phyloP scores from a whole-genome alignment of 768 basidiomycete genomes.

The Phylloporus sp. region DNA sequence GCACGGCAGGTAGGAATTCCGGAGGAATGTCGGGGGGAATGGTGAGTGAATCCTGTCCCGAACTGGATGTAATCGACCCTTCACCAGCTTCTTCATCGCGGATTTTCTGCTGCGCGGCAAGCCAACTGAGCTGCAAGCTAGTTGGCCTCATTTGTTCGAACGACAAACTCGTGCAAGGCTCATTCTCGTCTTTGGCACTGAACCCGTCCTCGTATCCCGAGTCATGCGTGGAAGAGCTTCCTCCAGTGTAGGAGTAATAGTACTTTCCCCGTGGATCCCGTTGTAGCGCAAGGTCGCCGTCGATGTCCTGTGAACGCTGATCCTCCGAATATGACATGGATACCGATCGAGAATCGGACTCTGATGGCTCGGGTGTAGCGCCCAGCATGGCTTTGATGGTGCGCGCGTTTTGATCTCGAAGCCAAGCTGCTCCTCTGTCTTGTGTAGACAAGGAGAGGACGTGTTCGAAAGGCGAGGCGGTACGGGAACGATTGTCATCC shows the following conservation, averaged over 20 bases:
- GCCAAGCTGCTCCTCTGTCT: slow-evolving; percentile 74
- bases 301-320: slow-evolving; percentile 38
- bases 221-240: slow-evolving; percentile 47
- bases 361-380: slow-evolving; percentile 50
- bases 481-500: slow-evolving; percentile 53
- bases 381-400: slow-evolving; percentile 59
- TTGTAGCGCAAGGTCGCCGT: slow-evolving; percentile 62
- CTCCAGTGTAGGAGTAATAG: slow-evolving; percentile 65
- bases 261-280: slow-evolving; percentile 65
- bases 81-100: slow-evolving; percentile 17
- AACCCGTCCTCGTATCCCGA: slow-evolving; percentile 50
- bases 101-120: slow-evolving; percentile 47
- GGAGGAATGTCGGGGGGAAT: slow-evolving; percentile 39
- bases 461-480: slow-evolving; percentile 36
- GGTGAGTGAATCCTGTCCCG: slow-evolving; percentile 12
- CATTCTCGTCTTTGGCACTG: slow-evolving; percentile 32
- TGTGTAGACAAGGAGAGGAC: slow-evolving; percentile 43
- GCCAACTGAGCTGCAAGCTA: slow-evolving; percentile 64
- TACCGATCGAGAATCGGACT: slow-evolving; percentile 46
- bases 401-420: slow-evolving; percentile 75
- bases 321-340: slow-evolving; percentile 28
- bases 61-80: slow-evolving; percentile 14
- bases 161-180: slow-evolving; percentile 23
- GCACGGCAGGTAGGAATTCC: slow-evolving; percentile 46
- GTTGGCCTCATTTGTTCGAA: slow-evolving; percentile 47